Percentiles rank a stretch among this genome's conserved stretches.
These are phyloP conservation scores for Stephania japonica DNA, from an alignment of 164 flowering plant species.

Conservation along the genomic window DNA sequence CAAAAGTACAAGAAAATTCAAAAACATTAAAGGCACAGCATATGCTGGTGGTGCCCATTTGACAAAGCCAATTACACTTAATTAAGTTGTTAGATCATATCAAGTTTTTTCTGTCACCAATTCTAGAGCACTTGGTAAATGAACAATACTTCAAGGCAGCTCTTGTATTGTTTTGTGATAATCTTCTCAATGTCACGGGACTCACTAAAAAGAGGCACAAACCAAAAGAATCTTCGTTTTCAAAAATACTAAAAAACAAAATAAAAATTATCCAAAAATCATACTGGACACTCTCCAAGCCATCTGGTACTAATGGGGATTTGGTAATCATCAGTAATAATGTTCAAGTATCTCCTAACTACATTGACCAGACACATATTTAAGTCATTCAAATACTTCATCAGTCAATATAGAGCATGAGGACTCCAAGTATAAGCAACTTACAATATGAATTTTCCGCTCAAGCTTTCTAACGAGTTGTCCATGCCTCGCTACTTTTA, in stretches of 20 bases:
- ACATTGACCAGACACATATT: background rate
- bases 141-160: background rate
- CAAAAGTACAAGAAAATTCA: too few relatives aligned
- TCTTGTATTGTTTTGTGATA: too few relatives aligned
- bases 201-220: too few relatives aligned
- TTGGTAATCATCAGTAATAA: background rate
- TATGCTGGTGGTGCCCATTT: background rate
- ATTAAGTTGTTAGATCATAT: background rate
- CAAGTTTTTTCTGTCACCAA: background rate
- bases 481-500: conserved; percentile 63
- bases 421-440: conserved; percentile 23
- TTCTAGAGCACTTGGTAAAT: background rate
- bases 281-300: too few relatives aligned
- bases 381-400: background rate
- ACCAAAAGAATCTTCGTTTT: too few relatives aligned
- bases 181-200: too few relatives aligned
- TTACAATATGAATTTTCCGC: conserved; percentile 63
- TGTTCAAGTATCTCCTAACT: background rate
- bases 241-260: too few relatives aligned
- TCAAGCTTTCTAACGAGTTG: conserved; percentile 76
- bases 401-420: background rate
- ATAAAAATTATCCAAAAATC: too few relatives aligned
- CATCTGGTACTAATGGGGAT: background rate
- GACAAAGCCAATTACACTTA: background rate
- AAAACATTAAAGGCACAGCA: too few relatives aligned